phyloP scores from a whole-genome alignment of 805 yeast genomes.

The Yamadazyma paraphyllophila region DNA sequence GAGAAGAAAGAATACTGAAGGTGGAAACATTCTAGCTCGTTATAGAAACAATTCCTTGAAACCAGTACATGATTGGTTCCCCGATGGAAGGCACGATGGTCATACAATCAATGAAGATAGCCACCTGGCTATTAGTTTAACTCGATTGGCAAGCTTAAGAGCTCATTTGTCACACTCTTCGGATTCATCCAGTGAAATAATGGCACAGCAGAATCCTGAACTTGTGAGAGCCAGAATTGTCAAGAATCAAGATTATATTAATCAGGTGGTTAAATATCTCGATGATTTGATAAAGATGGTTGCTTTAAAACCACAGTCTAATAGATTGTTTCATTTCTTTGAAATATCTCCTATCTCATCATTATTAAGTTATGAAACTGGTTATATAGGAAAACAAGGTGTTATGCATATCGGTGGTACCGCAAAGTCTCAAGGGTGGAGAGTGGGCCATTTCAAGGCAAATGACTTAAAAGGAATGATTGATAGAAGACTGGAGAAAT shows the following conservation, averaged over 20 bases:
- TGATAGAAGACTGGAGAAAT: constrained; percentile 83
- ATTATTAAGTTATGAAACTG: constrained; percentile 75
- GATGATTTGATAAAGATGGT: constrained; percentile 56
- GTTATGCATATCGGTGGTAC: constrained; percentile 73
- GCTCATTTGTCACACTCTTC: constrained; percentile 28
- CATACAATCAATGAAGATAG: constrained; percentile 14
- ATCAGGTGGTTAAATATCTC: constrained; percentile 64
- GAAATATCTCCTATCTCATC: constrained; percentile 89
- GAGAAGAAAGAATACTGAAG: constrained; percentile 13
- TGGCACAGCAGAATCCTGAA: constrained; percentile 29
- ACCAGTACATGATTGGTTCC: not conserved
- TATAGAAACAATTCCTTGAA: constrained; percentile 2
- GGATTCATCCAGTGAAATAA: constrained; percentile 13
- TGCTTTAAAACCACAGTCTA: constrained; percentile 76
- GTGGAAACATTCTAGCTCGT: constrained; percentile 3
- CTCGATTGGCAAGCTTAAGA: constrained; percentile 28
- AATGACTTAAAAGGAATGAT: constrained; percentile 85
- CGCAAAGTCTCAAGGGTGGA: constrained; percentile 91
- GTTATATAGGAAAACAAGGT: constrained; percentile 88
- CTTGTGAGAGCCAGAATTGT: constrained; percentile 21
- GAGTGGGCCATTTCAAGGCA: constrained; percentile 83
- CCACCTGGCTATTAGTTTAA: constrained; percentile 11
- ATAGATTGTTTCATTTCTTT: constrained; percentile 78
- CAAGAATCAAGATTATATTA: constrained; percentile 38
- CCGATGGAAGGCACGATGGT: constrained; percentile 12